Conservation (phyloP, 2,329 filamentous ascomycete species). For the Camillea tinctor region DNA sequence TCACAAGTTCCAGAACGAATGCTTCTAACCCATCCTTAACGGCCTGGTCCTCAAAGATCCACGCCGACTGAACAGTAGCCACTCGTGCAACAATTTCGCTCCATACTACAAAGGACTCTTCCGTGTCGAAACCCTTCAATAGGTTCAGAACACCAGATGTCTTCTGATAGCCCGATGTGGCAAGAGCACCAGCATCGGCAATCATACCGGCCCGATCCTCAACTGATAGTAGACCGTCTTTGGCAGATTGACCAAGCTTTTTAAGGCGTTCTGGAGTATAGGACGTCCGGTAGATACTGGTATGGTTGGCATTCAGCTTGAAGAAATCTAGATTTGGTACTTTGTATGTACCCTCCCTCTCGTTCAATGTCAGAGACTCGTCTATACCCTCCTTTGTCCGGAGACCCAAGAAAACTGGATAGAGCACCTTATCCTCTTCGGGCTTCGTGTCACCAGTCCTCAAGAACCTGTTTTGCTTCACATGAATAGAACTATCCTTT, state of each 20-base stretch:
- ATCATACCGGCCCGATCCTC: constrained; percentile 96
- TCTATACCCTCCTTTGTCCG: constrained; percentile 82
- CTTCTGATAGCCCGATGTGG: constrained; percentile 88
- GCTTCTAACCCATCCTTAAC: constrained; percentile 73
- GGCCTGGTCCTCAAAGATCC: constrained; percentile 80
- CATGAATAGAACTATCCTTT: constrained; percentile 68
- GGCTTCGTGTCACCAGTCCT: constrained; percentile 90
- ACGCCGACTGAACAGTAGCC: constrained; percentile 75
- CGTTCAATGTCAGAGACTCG: constrained; percentile 67
- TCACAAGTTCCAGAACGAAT: constrained; percentile 78
- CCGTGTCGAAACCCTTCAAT: constrained; percentile 79
- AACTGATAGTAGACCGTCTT: constrained; percentile 74
- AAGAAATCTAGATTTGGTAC: constrained; percentile 82
- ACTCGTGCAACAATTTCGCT: constrained; percentile 83
- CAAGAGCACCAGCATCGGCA: constrained; percentile 85
- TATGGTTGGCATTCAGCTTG: constrained; percentile 95
- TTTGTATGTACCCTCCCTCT: constrained; percentile 75
- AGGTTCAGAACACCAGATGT: constrained; percentile 85
- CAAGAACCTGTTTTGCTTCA: constrained; percentile 95
- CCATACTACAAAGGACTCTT: constrained; percentile 92
- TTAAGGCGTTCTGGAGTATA: constrained; percentile 80
- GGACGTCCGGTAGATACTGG: constrained; percentile 85
- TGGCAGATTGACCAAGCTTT: constrained; percentile 86
- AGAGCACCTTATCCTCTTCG: constrained; percentile 85
- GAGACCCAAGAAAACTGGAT: constrained; percentile 84